A percentile compares a stretch with the other conserved stretches of the same genome.
Conservation (phyloP, 768 basidiomycete genomes). For the Collybia mongolica region DNA sequence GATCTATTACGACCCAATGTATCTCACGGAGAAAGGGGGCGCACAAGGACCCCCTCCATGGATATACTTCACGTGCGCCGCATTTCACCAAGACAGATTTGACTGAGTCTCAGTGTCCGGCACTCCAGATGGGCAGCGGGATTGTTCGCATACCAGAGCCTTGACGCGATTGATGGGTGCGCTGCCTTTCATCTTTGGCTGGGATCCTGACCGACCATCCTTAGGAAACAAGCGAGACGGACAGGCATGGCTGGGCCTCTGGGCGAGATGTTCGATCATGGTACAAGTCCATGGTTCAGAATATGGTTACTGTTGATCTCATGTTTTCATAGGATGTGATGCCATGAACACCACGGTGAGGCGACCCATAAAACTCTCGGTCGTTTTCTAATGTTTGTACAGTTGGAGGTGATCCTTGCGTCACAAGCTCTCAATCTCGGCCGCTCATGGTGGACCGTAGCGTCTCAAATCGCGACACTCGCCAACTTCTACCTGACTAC, state of each 20-base stretch:
- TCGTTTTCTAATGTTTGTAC: conserved; percentile 1
- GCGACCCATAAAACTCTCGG: background rate
- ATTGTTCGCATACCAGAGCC: conserved; percentile 87
- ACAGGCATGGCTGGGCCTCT: conserved; percentile 98
- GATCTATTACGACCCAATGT: conserved; percentile 79
- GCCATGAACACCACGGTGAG: conserved; percentile 91
- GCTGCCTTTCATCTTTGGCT: conserved; percentile 20
- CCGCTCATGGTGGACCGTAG: conserved; percentile 96
- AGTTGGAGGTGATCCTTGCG: conserved; percentile 87
- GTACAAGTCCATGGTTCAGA: conserved; percentile 33
- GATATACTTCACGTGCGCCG: conserved; percentile 85
- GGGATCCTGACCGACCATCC: background rate
- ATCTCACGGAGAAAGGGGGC: conserved; percentile 67
- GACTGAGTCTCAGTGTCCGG: background rate
- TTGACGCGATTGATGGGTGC: conserved; percentile 89
- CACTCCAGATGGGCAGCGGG: conserved; percentile 76
- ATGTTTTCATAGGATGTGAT: conserved; percentile 65
- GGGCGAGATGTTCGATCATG: conserved; percentile 98
- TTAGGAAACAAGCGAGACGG: conserved; percentile 90
- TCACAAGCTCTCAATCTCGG: conserved; percentile 87
- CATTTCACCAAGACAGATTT: background rate
- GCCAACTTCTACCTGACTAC: conserved; percentile 83
- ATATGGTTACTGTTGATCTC: background rate
- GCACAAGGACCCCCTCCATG: conserved; percentile 68
- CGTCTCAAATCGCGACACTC: conserved; percentile 74